Base-by-base conservation (phyloP, 208 protist genomes). In the Porcisia hertigi region DNA sequence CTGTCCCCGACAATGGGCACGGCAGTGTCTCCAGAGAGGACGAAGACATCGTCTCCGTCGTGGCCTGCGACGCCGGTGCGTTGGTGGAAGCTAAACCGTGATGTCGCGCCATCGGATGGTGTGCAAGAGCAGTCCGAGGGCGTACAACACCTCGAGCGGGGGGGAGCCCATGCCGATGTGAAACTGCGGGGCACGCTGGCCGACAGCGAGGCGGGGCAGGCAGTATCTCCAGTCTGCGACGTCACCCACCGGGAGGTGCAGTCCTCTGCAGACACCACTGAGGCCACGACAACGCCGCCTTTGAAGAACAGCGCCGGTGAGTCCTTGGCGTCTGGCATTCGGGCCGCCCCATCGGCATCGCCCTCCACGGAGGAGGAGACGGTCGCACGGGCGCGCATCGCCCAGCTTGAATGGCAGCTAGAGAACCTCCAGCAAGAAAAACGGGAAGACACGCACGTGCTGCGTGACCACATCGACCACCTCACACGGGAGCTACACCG, bases 401-500 rank as follows among this genome's bases (percentile, higher is more conserved):
- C 71, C 5, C 69, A 82, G 67, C 78, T 88, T 0, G 81, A 86
- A 59, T 76, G 73, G 71, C 81, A 89, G 69, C 82, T 89, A 18
- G 79, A 82, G 30, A 77, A 72, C 25, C 30, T 69, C 25, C 79
- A 75, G 23, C 73, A 80, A 55, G 81, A 84, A 12, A 86, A 77
- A 36, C 73, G 66, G 2, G 76, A 86, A 45, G 85, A 89, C 39
- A 55, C 71, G 16, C 70, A 66, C 54, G 80, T 75, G 4, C 62
- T 86, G 59, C 81, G 78, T 14, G 85, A 83, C 47, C 85, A 86
- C 76, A 84, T 89, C 69, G 69, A 60, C 39, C 75, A 86, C 55
- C 82, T 89, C 36, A 81, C 81, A 16, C 43, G 66, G 20, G 79
- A 86, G 47, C 82, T 89, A 57, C 63, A 77, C n/a, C 59, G 60